Conservation (phyloP, 768 basidiomycete genomes). For the Gymnopilus dilepis region DNA sequence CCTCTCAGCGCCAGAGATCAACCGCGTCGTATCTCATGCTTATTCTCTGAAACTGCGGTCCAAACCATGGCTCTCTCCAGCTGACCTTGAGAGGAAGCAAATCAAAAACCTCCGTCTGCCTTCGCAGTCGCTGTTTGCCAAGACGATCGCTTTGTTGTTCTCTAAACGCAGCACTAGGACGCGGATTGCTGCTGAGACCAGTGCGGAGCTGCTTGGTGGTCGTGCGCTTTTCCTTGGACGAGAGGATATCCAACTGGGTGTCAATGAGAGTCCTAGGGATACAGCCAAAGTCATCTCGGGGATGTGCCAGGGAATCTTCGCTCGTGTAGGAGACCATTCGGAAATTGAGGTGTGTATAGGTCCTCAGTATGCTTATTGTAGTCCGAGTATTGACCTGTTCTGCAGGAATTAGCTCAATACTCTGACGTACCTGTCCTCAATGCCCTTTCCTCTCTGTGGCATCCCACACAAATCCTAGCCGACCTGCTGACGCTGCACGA, state of each 20-base stretch:
- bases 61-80: constrained; percentile 68
- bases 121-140: constrained; percentile 77
- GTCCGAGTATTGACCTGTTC: constrained; percentile 6
- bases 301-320: constrained; percentile 97
- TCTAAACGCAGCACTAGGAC: constrained; percentile 95
- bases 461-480: constrained; percentile 95
- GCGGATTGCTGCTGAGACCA: constrained; percentile 86
- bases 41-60: constrained; percentile 65
- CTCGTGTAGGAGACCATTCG: constrained; percentile 89
- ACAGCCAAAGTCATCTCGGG: constrained; percentile 88
- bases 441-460: constrained; percentile 94
- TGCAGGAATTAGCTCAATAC: constrained; percentile 85
- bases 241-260: constrained; percentile 94
- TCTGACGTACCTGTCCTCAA: constrained; percentile 96
- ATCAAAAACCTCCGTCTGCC: constrained; percentile 57
- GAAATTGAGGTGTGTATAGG: constrained; percentile 81
- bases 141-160: constrained; percentile 89
- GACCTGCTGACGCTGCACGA: constrained; percentile 92
- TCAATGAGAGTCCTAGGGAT: constrained; percentile 89
- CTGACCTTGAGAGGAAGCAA: constrained; percentile 30
- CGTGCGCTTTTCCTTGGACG: constrained; percentile 87
- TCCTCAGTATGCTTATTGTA: neutral
- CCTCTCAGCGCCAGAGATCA: constrained; percentile 76
- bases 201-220: constrained; percentile 80
- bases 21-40: constrained; percentile 67